Conservation (phyloP, 2,329 filamentous ascomycete species). For the Diplodia sapinea region DNA sequence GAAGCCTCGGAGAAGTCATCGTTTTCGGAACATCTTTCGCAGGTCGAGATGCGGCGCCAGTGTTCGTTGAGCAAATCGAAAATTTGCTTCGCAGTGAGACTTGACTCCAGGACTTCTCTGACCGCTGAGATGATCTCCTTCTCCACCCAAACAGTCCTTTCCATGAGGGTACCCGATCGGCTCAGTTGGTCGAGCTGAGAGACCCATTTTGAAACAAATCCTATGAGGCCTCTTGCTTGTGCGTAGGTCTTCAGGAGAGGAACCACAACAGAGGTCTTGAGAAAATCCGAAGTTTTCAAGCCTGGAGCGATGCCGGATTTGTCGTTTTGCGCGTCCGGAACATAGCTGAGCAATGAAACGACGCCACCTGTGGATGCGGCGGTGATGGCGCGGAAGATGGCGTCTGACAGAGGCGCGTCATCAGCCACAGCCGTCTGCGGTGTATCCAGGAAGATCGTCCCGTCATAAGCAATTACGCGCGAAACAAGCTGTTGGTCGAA, state of each 20-base stretch:
- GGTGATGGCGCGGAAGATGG: constrained; percentile 20
- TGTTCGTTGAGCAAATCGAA: constrained; percentile 42
- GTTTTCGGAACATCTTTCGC: constrained; percentile 4
- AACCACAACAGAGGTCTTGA: constrained; percentile 36
- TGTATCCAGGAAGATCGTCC: constrained; percentile 42
- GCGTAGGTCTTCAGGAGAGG: constrained; percentile 45
- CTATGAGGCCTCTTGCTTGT: constrained; percentile 43
- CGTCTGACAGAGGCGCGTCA: constrained; percentile 5
- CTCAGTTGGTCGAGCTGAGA: constrained; percentile 38
- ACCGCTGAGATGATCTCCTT: constrained; percentile 38
- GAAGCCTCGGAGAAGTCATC: constrained; percentile 10
- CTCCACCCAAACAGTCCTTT: constrained; percentile 42
- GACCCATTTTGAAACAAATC: constrained; percentile 46
- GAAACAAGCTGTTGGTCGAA: constrained; percentile 38
- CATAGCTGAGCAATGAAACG: background rate
- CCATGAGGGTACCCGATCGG: constrained; percentile 2
- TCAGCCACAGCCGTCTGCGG: constrained; percentile 31
- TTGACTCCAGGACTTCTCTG: constrained; percentile 40
- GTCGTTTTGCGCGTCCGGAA: constrained; percentile 14
- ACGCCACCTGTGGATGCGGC: background rate
- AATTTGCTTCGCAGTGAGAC: constrained; percentile 43
- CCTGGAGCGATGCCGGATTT: background rate
- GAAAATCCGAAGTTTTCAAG: constrained; percentile 17
- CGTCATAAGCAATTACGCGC: constrained; percentile 43
- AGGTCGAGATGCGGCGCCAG: constrained; percentile 18